These are phyloP conservation scores for Dovyalis caffra DNA, from an alignment of 345 rosid species.

Conservation along the genomic window DNA sequence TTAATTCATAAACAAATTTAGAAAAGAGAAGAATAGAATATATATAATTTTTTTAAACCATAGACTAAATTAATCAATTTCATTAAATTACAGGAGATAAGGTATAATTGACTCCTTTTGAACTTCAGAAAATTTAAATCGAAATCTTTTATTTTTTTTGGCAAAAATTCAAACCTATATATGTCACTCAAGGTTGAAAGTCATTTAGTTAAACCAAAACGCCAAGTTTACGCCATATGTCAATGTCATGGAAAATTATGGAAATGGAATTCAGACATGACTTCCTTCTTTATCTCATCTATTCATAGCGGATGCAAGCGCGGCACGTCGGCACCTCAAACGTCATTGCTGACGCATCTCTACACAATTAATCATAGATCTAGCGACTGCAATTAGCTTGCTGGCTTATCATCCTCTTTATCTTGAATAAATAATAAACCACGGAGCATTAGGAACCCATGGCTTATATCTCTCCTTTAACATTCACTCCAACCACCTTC, in stretches of 20 bases:
- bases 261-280: neutral
- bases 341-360: neutral
- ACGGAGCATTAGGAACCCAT: neutral
- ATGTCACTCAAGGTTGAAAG: too few species aligned
- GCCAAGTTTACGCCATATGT: neutral
- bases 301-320: too few species aligned
- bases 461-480: neutral
- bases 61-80: too few species aligned
- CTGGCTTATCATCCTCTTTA: neutral
- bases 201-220: neutral
- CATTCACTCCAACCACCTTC: neutral
- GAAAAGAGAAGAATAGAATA: too few species aligned
- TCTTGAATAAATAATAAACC: neutral
- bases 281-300: neutral
- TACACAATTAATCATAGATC: too few species aligned
- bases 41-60: too few species aligned
- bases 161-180: too few species aligned
- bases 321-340: neutral
- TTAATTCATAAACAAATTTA: too few species aligned
- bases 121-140: too few species aligned
- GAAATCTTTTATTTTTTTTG: too few species aligned
- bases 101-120: too few species aligned
- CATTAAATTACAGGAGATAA: too few species aligned
- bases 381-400: neutral
- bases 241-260: neutral